phyloP scores from a whole-genome alignment of 345 rosid genomes.

The Raphanus sativus region DNA sequence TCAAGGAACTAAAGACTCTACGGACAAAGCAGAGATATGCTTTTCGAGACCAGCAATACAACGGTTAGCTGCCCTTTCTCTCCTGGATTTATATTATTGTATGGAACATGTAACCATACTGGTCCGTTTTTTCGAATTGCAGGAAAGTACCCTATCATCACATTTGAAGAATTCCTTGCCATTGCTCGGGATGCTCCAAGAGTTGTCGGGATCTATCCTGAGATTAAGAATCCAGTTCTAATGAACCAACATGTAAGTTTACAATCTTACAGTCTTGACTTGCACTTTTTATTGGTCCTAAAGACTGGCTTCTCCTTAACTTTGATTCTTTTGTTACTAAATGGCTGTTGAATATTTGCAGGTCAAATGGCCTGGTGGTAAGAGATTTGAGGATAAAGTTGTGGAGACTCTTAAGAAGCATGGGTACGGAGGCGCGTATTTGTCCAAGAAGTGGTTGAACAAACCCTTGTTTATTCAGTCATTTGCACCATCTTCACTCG shows the following conservation, averaged over 20 bases:
- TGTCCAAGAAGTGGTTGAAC: constrained; percentile 76
- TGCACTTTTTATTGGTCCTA: not conserved
- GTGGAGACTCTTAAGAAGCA: constrained; percentile 71
- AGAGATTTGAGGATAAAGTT: constrained; percentile 75
- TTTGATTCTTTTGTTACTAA: not conserved
- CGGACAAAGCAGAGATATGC: constrained; percentile 72
- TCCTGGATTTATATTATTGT: not conserved
- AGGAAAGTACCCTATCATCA: constrained; percentile 81
- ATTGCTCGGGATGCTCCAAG: constrained; percentile 82
- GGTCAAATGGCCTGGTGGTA: constrained; percentile 85
- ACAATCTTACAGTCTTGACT: constrained; percentile 15
- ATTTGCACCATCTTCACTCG: constrained; percentile 88
- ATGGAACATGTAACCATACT: not conserved
- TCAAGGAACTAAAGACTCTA: constrained; percentile 67
- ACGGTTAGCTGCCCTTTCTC: constrained; percentile 47
- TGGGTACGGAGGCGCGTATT: constrained; percentile 75
- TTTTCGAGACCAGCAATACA: constrained; percentile 81
- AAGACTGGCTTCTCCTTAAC: not conserved
- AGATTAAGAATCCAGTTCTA: constrained; percentile 86
- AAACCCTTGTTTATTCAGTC: constrained; percentile 90
- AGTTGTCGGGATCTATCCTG: constrained; percentile 95
- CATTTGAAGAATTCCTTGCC: constrained; percentile 80
- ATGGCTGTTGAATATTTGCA: constrained; percentile 20
- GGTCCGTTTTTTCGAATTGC: constrained; percentile 26
- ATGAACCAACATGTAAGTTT: constrained; percentile 78